A percentile compares a stretch with the other conserved stretches of the same genome.
These are phyloP conservation scores for Corchorus olitorius DNA, from an alignment of 345 rosid species.

Conservation along the genomic window DNA sequence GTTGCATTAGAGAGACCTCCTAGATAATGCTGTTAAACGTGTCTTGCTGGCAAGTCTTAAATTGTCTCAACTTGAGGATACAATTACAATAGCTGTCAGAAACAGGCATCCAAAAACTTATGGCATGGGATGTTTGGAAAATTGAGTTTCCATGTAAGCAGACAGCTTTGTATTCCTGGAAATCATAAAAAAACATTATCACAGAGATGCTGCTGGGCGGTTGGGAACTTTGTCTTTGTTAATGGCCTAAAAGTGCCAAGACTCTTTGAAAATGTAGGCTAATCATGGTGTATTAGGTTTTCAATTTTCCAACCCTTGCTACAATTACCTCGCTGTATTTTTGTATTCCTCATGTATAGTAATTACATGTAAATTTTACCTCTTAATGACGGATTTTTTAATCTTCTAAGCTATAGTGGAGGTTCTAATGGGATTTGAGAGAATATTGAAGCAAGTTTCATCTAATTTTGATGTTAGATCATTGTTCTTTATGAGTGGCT, in stretches of 20 bases:
- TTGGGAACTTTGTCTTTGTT: neutral
- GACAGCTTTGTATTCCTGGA: neutral
- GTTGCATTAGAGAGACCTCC: constrained; percentile 84
- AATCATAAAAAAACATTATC: neutral
- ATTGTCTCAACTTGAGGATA: neutral
- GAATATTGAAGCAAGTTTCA: too few relatives aligned
- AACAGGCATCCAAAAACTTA: constrained; percentile 14
- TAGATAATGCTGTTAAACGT: constrained; percentile 23
- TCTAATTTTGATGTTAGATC: too few relatives aligned
- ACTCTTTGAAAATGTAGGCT: neutral
- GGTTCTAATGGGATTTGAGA: neutral
- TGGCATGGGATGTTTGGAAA: neutral
- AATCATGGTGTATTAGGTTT: neutral
- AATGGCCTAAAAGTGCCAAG: constrained; percentile 2
- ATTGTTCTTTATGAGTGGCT: too few relatives aligned
- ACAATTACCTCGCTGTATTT: neutral
- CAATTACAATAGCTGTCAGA: neutral
- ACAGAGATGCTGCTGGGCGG: neutral
- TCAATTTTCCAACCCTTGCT: neutral
- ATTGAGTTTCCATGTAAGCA: neutral
- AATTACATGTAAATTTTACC: neutral
- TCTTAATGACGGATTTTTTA: neutral
- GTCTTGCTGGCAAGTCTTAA: neutral
- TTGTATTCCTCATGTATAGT: constrained; percentile 1
- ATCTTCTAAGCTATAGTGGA: too few relatives aligned